Percentiles rank a stretch among this genome's conserved stretches.
These are phyloP conservation scores for Agroathelia rolfsii DNA, from an alignment of 1,284 basidiomycete species.

Conservation along the genomic window DNA sequence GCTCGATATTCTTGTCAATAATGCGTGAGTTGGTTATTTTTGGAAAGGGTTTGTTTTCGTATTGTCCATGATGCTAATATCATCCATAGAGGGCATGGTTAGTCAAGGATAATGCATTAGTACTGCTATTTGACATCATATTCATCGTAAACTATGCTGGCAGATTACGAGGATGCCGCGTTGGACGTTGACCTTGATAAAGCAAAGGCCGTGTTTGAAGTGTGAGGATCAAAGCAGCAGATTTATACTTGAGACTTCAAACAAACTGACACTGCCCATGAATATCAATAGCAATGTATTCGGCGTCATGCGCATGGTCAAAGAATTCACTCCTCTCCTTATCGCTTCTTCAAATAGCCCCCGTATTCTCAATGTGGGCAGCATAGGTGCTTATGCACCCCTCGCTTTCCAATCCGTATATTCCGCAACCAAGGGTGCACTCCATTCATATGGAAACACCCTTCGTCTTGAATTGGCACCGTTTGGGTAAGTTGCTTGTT, in stretches of 20 bases:
- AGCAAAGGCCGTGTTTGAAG: conserved; percentile 16
- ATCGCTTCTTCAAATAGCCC: conserved; percentile 15
- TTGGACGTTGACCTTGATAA: conserved; percentile 16
- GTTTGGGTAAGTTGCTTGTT: conserved; percentile 13
- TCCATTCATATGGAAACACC: conserved; percentile 18
- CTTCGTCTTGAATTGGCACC: conserved; percentile 22
- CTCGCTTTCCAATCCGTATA: conserved; percentile 18
- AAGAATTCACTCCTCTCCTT: conserved; percentile 21
- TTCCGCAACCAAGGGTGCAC: conserved; percentile 21
- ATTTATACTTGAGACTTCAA: too few species aligned
- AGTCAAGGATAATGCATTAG: neutral
- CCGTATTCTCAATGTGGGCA: conserved; percentile 20
- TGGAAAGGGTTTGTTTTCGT: neutral
- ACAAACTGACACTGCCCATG: conserved; percentile 3
- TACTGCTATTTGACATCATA: neutral
- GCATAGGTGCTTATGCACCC: conserved; percentile 17
- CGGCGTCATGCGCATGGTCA: conserved; percentile 18
- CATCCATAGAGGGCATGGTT: too few species aligned
- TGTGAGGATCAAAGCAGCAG: too few species aligned
- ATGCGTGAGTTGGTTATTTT: conserved; percentile 17
- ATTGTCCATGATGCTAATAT: too few species aligned
- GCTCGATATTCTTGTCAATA: conserved; percentile 23
- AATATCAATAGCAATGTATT: conserved; percentile 22
- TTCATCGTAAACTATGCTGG: conserved; percentile 6
- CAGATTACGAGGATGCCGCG: conserved; percentile 9